Evolutionary conservation across 371 early-diverging fungal species (phyloP), one percentile per base, ranked within the genome.

Genomic region (Circinella minor): DNA sequence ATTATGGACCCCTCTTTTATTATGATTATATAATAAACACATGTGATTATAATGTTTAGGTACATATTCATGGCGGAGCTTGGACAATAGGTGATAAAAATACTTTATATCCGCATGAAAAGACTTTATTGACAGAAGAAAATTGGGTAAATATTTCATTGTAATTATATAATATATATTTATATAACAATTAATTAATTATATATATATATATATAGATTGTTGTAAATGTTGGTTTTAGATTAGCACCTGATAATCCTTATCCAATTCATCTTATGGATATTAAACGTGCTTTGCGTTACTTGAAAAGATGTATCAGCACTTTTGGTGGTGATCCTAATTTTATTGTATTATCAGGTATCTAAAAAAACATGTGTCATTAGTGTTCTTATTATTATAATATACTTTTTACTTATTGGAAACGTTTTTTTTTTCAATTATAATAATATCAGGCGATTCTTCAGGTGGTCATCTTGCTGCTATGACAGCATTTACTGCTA

Each of bases 231-330:
- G 75, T 91, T 69, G 90, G 89, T 39, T 88, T 91, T 77, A 86
- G 93, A 37, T 77, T 91, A 39, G 76, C 81, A 0, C 82, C 92
- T 14, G 77, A 76, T 46, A 80, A 78, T 47, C 74, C 84, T 10
- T 90, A 91, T 61, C 88, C 90, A 7, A 82, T 86, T 18, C 92
- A 91, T 69, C 70, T 94, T 37, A 77, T 82, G 11, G 93, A 94
- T 71, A 85, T 89, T 48, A 93, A 94, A 67, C 86, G 92, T 6
- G 91, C 91, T 36, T 71, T 94, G 38, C 85, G 92, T 13, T 94
- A 93, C 92, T 75, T 89, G 48, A 88, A 86, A 71, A 72, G 77
- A 43, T 85, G 86, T 65, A 86, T 92, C 63, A 72, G 74, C 38
- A 73, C 75, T 1, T 92, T 87, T 77, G 93, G 93, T 37, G 94